Conservation (phyloP, 805 yeast genomes). For the Wickerhamomyces bovis region DNA sequence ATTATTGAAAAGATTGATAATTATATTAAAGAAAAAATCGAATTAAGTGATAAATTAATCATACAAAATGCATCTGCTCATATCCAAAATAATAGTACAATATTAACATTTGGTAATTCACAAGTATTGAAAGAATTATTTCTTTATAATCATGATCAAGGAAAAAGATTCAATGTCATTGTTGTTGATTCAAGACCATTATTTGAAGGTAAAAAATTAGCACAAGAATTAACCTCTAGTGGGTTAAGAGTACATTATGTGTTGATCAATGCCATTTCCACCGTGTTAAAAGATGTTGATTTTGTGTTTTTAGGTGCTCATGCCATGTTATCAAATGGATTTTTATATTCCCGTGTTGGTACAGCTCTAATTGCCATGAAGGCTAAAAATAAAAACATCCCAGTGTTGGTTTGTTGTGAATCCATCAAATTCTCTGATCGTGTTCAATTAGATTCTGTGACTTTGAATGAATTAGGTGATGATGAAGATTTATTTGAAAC, state of each 20-base stretch:
- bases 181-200: conserved; percentile 92
- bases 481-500: conserved; percentile 60
- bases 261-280: conserved; percentile 69
- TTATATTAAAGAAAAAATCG: conserved; percentile 80
- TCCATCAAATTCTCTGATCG: conserved; percentile 90
- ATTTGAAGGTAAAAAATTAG: conserved; percentile 83
- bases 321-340: conserved; percentile 93
- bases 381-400: conserved; percentile 81
- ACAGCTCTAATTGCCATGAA: conserved; percentile 91
- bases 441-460: conserved; percentile 94
- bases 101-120: conserved; percentile 85
- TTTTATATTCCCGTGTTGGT: conserved; percentile 89
- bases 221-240: conserved; percentile 51
- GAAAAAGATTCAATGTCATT: conserved; percentile 70
- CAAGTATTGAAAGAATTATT: conserved; percentile 75
- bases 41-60: conserved; percentile 76
- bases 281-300: conserved; percentile 80
- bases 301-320: conserved; percentile 94
- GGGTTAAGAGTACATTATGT: conserved; percentile 74
- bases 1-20: conserved; percentile 67
- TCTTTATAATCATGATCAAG: conserved; percentile 55
- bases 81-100: conserved; percentile 68
- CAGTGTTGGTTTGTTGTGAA: conserved; percentile 94
- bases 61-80: conserved; percentile 74
- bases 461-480: conserved; percentile 86